Evolutionary conservation across 306 rosid genomes (phyloP), one percentile per base, ranked within the genome.

Genomic region (Cotoneaster glaucophyllus): DNA sequence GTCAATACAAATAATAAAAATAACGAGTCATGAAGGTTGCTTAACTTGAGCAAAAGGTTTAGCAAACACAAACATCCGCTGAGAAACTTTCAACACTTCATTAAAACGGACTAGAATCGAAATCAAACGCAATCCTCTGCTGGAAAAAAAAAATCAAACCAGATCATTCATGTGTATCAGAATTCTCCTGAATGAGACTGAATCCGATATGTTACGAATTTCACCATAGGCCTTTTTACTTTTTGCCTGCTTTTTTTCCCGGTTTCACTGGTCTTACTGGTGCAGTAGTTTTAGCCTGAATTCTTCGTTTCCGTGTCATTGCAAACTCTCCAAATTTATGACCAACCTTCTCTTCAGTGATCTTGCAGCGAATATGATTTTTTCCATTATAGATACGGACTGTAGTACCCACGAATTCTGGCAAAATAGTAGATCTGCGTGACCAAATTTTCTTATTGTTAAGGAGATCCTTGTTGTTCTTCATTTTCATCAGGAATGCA

Each of bases 291-390:
- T 73, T 79, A 32, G 39, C 22, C 12, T 63, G 78, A 61, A 74
- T 34, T 62, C 54, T 80, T 12, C 79, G 79, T 48, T 80, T 74
- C 67, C 83, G 71, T 15, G 83, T 80, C 68, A 74, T 39, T 50
- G 83, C 83, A 69, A 80, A 80, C 58, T 80, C 83, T 37, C 83
- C 83, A 63, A 80, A 80, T 28, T 80, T 80, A 54, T 80, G 83
- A 50, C 83, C 83, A 6, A 80, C 83, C 66, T 80, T 80, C 31
- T 80, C 79, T 69, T 80, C 83, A 1, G 83, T 80, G 75, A 80
- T 74, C 78, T 74, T 80, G 43, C 79, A 68, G 34, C 69, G 74
- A 24, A 74, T n/a, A 69, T 74, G 79, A 67, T 64, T 31, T 50
- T 80, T 80, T 50, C 83, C 83, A 7, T 80, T 80, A 67, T 80